phyloP scores from a whole-genome alignment of 192 early-diverging fungal genomes.

The Obelidium mucronatum region DNA sequence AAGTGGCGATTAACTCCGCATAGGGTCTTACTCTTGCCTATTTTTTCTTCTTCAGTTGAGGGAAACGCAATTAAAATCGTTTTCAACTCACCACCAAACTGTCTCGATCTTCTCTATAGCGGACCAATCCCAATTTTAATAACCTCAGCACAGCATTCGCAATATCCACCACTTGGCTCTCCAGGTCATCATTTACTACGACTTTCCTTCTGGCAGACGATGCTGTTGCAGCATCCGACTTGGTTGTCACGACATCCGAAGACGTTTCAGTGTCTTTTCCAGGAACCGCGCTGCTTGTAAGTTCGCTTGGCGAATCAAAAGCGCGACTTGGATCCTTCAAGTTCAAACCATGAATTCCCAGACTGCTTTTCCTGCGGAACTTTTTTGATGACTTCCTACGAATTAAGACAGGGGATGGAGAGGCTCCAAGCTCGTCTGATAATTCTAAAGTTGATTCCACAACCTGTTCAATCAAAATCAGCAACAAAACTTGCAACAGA shows the following conservation, averaged over 20 bases:
- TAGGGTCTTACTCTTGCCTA: not conserved
- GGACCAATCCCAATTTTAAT: not conserved
- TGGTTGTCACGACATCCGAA: conserved; percentile 1
- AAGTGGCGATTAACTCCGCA: not conserved
- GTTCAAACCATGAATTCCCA: not conserved
- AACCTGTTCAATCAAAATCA: too few species aligned
- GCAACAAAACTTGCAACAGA: too few species aligned
- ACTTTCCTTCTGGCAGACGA: not conserved
- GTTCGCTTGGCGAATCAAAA: not conserved
- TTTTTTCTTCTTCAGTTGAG: not conserved
- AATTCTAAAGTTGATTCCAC: too few species aligned
- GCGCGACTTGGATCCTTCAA: not conserved
- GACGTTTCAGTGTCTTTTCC: not conserved
- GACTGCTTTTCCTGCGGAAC: not conserved
- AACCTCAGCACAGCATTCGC: not conserved
- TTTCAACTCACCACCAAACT: not conserved
- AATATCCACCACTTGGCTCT: not conserved
- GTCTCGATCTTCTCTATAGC: not conserved
- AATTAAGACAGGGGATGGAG: not conserved
- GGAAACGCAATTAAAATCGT: not conserved
- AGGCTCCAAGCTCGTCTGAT: too few species aligned
- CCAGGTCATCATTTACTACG: not conserved
- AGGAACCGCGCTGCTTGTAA: not conserved
- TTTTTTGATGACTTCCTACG: conserved; percentile 11
- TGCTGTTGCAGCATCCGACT: not conserved